phyloP scores from a whole-genome alignment of 2,329 filamentous ascomycete genomes.

The Fusarium denticulatum region DNA sequence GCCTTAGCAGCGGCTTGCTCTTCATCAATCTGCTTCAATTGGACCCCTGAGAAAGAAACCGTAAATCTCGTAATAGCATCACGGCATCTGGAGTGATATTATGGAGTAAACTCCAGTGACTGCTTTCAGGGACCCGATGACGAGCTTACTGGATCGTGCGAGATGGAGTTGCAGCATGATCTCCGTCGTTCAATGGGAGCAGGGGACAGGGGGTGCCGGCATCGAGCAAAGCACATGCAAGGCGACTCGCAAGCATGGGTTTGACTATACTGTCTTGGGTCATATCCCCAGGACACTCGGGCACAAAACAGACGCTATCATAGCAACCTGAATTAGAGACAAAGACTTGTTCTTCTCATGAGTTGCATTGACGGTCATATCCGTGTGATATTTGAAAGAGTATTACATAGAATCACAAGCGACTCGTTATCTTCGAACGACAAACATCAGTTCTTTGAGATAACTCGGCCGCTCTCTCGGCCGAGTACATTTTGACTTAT shows the following conservation, averaged over 20 bases:
- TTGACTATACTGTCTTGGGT: constrained; percentile 13
- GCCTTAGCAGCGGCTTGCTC: constrained; percentile 29
- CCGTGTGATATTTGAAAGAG: background rate
- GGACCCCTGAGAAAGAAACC: background rate
- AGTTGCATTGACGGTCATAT: background rate
- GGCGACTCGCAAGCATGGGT: background rate
- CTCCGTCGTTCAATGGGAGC: constrained; percentile 6
- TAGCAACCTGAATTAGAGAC: constrained; percentile 3
- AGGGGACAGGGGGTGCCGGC: constrained; percentile 30
- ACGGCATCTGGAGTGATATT: background rate
- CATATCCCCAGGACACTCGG: constrained; percentile 10
- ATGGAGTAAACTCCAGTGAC: background rate
- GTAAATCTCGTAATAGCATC: constrained; percentile 1
- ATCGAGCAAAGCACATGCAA: constrained; percentile 26
- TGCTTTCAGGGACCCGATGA: constrained; percentile 25
- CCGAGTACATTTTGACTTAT: constrained; percentile 21
- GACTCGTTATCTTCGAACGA: background rate
- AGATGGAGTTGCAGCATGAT: constrained; percentile 26
- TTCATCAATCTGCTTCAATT: constrained; percentile 1
- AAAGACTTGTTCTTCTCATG: background rate
- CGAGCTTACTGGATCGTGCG: constrained; percentile 25
- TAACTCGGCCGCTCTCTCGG: constrained; percentile 28
- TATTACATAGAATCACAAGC: background rate
- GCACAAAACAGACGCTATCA: constrained; percentile 4
- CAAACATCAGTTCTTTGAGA: background rate